These are phyloP conservation scores for Fusarium pseudocircinatum DNA, from an alignment of 2,329 filamentous ascomycete genomes.

Conservation along the genomic window DNA sequence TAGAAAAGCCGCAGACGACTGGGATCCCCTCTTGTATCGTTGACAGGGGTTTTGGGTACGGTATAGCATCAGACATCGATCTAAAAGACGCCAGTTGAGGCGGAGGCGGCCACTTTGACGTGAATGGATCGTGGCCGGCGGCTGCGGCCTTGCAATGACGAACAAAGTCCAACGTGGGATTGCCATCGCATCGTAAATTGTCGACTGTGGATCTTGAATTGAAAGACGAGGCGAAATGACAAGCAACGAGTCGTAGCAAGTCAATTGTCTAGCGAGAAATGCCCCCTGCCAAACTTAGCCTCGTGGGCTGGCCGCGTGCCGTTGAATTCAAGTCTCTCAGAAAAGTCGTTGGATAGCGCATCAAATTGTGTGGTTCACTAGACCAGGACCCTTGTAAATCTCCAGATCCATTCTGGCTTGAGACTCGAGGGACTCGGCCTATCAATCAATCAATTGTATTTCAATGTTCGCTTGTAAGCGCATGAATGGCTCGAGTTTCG, in stretches of 20 bases:
- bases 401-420: constrained; percentile 29
- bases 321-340: constrained; percentile 31
- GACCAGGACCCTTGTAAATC: constrained; percentile 38
- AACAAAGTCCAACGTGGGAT: constrained; percentile 24
- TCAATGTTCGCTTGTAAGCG: constrained; percentile 9
- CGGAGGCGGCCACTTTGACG: constrained; percentile 33
- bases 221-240: constrained; percentile 21
- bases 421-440: constrained; percentile 31
- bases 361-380: constrained; percentile 35
- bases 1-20: constrained; percentile 37
- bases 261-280: constrained; percentile 34
- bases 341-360: constrained; percentile 39
- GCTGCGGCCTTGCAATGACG: constrained; percentile 34
- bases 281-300: constrained; percentile 43
- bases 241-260: constrained; percentile 26
- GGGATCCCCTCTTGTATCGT: constrained; percentile 32
- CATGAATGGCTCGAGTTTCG: constrained; percentile 28
- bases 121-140: constrained; percentile 34
- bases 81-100: constrained; percentile 24
- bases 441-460: constrained; percentile 36
- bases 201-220: constrained; percentile 30
- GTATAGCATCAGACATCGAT: constrained; percentile 18
- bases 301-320: constrained; percentile 44
- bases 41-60: constrained; percentile 12
- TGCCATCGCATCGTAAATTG: constrained; percentile 12